A percentile compares a stretch with the other conserved stretches of the same genome.
These are phyloP conservation scores for Ballota nigra DNA, from an alignment of 257 asterid species.

Conservation along the genomic window DNA sequence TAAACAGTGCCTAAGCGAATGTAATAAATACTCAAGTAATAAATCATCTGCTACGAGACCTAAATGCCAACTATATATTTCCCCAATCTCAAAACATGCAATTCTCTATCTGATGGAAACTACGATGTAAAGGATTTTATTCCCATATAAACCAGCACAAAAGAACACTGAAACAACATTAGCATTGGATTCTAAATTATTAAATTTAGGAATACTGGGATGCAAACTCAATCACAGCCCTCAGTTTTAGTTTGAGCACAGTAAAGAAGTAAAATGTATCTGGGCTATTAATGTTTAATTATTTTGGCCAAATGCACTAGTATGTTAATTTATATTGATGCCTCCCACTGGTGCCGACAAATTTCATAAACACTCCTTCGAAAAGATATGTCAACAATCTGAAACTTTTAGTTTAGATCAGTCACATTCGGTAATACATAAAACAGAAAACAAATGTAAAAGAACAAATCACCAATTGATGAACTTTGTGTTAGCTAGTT, in stretches of 20 bases:
- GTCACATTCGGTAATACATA: background rate
- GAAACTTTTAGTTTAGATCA: conserved; percentile 7
- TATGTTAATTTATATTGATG: background rate
- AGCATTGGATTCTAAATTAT: background rate
- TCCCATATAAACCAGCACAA: background rate
- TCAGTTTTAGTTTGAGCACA: background rate
- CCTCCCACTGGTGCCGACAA: conserved; percentile 11
- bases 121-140: background rate
- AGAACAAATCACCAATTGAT: background rate
- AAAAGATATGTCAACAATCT: background rate
- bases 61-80: background rate
- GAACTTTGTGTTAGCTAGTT: background rate
- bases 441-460: background rate
- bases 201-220: background rate
- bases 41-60: background rate
- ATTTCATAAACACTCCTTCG: background rate
- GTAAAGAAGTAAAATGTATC: background rate
- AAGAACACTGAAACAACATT: conserved; percentile 5
- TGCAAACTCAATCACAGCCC: background rate
- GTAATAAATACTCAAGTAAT: background rate
- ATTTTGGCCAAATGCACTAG: background rate
- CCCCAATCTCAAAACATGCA: background rate
- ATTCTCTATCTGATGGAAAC: background rate
- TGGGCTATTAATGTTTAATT: background rate
- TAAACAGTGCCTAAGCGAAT: background rate